These are phyloP conservation scores for Monilinia aucupariae DNA, from an alignment of 2,329 filamentous ascomycete species.

Conservation along the genomic window DNA sequence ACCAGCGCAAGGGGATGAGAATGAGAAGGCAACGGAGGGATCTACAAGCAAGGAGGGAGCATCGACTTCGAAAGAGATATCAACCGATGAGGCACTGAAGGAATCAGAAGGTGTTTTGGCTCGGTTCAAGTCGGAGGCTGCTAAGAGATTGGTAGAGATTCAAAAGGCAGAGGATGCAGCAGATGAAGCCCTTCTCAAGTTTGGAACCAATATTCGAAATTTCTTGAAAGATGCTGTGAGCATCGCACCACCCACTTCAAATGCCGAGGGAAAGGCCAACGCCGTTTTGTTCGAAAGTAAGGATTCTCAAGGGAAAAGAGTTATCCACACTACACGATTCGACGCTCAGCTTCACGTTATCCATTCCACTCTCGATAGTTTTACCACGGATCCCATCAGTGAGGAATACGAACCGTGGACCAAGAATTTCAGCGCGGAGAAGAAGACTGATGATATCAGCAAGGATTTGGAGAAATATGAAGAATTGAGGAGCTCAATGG, in stretches of 20 bases:
- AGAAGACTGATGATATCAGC: conserved; percentile 78
- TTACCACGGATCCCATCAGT: conserved; percentile 73
- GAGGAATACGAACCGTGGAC: conserved; percentile 71
- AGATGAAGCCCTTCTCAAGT: conserved; percentile 88
- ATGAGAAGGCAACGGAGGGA: conserved; percentile 23
- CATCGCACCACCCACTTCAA: conserved; percentile 66
- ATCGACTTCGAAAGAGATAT: conserved; percentile 38
- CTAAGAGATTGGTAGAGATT: conserved; percentile 80
- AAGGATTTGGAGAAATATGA: conserved; percentile 78
- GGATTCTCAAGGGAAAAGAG: conserved; percentile 80
- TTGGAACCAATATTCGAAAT: conserved; percentile 82
- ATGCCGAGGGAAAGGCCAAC: conserved; percentile 44
- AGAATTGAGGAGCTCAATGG: conserved; percentile 84
- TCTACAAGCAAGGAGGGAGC: conserved; percentile 25
- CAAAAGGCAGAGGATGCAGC: conserved; percentile 92
- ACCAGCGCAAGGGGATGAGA: conserved; percentile 25
- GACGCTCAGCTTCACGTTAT: conserved; percentile 96
- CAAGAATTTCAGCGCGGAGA: conserved; percentile 69
- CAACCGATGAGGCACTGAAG: conserved; percentile 44
- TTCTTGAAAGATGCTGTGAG: conserved; percentile 88
- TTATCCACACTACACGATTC: conserved; percentile 90
- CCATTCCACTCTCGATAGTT: conserved; percentile 76
- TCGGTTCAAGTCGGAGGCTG: conserved; percentile 68
- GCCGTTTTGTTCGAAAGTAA: conserved; percentile 89
- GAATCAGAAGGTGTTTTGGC: conserved; percentile 64